A percentile compares a stretch with the other conserved stretches of the same genome.
Evolutionary conservation across 2,329 filamentous ascomycete genomes (phyloP).

Genomic region (Phaeophleospora eucalypticola): DNA sequence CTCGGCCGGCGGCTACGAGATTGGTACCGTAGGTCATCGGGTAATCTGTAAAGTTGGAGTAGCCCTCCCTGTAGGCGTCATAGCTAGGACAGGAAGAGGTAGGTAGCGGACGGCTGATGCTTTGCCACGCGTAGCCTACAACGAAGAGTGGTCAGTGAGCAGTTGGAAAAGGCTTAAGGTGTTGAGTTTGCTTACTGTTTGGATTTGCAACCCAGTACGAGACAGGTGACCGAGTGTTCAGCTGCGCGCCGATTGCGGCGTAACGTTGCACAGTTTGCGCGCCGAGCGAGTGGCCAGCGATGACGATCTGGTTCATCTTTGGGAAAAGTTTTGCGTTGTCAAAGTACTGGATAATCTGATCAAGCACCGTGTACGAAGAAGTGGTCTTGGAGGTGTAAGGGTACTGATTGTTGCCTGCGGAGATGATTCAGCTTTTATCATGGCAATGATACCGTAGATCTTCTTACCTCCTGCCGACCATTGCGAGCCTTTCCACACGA

Average conservation of each 20-base stretch:
- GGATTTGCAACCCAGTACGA: slow-evolving; percentile 36
- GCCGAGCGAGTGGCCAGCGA: slow-evolving; percentile 36
- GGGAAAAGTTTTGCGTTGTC: slow-evolving; percentile 32
- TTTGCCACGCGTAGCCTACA: slow-evolving; percentile 32
- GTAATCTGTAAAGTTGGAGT: slow-evolving; percentile 31
- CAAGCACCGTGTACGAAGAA: slow-evolving; percentile 33
- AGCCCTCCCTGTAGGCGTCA: slow-evolving; percentile 33
- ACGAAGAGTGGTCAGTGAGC: slow-evolving; percentile 32
- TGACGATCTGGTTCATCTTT: slow-evolving; percentile 36
- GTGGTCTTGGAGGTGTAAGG: slow-evolving; percentile 26
- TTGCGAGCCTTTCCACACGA: slow-evolving; percentile 35
- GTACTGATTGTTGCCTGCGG: slow-evolving; percentile 32
- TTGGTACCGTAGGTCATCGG: slow-evolving; percentile 30
- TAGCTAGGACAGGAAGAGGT: slow-evolving; percentile 28
- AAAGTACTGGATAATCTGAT: slow-evolving; percentile 36
- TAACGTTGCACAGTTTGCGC: slow-evolving; percentile 36
- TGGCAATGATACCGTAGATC: neutral
- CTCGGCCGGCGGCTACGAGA: slow-evolving; percentile 29
- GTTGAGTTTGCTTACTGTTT: slow-evolving; percentile 34
- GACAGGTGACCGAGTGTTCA: slow-evolving; percentile 25
- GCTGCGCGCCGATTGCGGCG: slow-evolving; percentile 29
- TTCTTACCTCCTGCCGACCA: slow-evolving; percentile 30
- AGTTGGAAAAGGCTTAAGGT: slow-evolving; percentile 30
- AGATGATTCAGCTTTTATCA: neutral
- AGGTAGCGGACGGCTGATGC: slow-evolving; percentile 27